A percentile compares a stretch with the other conserved stretches of the same genome.
Conservation (phyloP, 78 protist species). For the Monosiga brevicollis region DNA sequence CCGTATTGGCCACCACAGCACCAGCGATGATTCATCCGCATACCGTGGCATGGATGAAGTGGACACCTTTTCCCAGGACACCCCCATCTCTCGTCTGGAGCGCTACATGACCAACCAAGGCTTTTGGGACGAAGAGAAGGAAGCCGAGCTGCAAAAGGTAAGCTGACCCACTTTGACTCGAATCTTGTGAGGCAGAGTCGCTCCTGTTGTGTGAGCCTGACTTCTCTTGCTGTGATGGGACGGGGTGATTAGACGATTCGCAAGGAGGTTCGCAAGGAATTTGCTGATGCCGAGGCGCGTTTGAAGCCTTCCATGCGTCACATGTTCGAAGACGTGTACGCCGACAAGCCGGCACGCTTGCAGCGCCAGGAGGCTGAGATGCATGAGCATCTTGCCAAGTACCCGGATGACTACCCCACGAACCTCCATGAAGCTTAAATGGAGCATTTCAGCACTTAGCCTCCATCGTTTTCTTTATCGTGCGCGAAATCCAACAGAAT, state of each 20-base stretch:
- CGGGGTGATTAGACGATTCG: background rate
- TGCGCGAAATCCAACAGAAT: background rate
- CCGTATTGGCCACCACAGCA: constrained; percentile 84
- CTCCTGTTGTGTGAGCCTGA: background rate
- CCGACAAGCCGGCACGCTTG: constrained; percentile 33
- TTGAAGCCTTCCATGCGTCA: constrained; percentile 46
- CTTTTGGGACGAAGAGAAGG: constrained; percentile 39
- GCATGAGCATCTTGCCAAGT: constrained; percentile 12
- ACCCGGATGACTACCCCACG: constrained; percentile 7
- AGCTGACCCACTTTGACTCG: background rate
- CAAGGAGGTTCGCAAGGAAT: constrained; percentile 24
- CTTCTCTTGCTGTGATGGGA: background rate
- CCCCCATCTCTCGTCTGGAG: constrained; percentile 40
- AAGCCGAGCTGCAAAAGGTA: background rate
- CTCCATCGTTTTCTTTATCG: too few species aligned
- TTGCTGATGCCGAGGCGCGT: constrained; percentile 37
- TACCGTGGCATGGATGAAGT: constrained; percentile 71
- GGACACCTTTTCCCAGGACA: constrained; percentile 30
- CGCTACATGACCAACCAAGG: background rate
- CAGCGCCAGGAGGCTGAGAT: constrained; percentile 27
- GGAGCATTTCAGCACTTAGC: background rate
- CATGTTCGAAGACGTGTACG: constrained; percentile 75
- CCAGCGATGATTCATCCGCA: constrained; percentile 85
- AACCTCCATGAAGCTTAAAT: background rate
- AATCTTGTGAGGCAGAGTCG: background rate